Percentiles rank a stretch among this genome's conserved stretches.
Conservation (phyloP, 2,329 filamentous ascomycete species). For the Aspergillus ochraceus region DNA sequence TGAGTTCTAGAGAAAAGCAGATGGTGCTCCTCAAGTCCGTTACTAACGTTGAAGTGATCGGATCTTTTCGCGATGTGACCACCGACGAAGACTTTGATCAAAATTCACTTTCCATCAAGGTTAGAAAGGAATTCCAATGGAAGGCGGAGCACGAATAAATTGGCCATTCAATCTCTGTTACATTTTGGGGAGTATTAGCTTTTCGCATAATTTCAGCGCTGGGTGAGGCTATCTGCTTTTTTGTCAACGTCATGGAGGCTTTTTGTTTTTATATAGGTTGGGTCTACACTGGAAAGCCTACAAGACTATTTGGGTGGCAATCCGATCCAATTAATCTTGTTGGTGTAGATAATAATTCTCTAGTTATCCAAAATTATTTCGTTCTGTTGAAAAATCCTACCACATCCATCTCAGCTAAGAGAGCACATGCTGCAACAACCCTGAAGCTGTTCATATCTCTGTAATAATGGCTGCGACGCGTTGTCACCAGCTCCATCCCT, state of each 20-base stretch:
- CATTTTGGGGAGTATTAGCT: neutral
- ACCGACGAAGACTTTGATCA: neutral
- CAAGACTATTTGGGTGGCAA: neutral
- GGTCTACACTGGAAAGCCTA: neutral
- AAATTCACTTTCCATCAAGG: neutral
- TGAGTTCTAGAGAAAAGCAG: neutral
- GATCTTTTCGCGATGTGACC: neutral
- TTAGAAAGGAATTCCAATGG: neutral
- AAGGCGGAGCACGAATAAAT: neutral
- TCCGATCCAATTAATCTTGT: neutral
- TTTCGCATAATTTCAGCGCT: neutral
- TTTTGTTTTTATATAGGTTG: neutral
- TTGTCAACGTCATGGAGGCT: neutral
- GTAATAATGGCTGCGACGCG: neutral
- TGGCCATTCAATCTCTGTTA: neutral
- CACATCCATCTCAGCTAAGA: slow-evolving; percentile 16
- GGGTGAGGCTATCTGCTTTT: neutral
- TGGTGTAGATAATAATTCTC: neutral
- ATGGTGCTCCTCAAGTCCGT: neutral
- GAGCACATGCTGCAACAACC: slow-evolving; percentile 17
- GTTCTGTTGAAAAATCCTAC: neutral
- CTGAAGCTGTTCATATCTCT: slow-evolving; percentile 16
- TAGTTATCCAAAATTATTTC: neutral
- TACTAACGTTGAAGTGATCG: neutral
- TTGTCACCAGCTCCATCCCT: neutral